Conservation (phyloP, 441 rosid genomes). For the Populus hybrid region DNA sequence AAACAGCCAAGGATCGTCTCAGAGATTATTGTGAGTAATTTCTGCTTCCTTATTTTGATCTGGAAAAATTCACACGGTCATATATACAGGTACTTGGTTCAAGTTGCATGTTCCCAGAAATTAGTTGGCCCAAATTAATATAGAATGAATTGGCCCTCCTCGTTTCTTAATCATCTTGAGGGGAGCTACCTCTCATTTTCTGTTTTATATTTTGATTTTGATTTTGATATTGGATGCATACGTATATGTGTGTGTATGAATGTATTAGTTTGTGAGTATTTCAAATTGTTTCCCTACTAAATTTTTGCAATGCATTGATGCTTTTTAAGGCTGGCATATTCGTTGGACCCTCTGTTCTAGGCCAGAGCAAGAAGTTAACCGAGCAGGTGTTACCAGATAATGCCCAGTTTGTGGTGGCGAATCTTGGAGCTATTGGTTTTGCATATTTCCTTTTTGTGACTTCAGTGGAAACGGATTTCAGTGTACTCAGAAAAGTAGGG, state of each 20-base stretch:
- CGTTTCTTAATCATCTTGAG: not conserved
- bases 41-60: not conserved
- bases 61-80: no score
- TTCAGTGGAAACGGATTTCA: slow-evolving; percentile 55
- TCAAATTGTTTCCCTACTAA: no score
- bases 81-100: no score
- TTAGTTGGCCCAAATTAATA: no score
- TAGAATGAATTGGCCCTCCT: no score
- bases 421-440: slow-evolving; percentile 52
- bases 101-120: no score
- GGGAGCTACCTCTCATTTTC: not conserved
- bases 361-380: slow-evolving; percentile 33
- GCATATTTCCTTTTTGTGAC: slow-evolving; percentile 53
- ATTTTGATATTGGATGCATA: no score
- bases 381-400: slow-evolving; percentile 33
- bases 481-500: slow-evolving; percentile 35
- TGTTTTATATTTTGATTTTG: not conserved
- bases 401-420: slow-evolving; percentile 35
- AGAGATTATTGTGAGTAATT: slow-evolving; percentile 59
- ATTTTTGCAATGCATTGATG: not conserved
- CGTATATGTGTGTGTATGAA: no score
- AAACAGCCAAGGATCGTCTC: slow-evolving; percentile 62
- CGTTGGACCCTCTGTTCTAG: slow-evolving; percentile 70
- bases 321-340: slow-evolving; percentile 59
- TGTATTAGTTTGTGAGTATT: no score